Percentiles rank a stretch among this genome's conserved stretches.
phyloP scores from a whole-genome alignment of 2,329 filamentous ascomycete species.

The Alternaria gansuensis region DNA sequence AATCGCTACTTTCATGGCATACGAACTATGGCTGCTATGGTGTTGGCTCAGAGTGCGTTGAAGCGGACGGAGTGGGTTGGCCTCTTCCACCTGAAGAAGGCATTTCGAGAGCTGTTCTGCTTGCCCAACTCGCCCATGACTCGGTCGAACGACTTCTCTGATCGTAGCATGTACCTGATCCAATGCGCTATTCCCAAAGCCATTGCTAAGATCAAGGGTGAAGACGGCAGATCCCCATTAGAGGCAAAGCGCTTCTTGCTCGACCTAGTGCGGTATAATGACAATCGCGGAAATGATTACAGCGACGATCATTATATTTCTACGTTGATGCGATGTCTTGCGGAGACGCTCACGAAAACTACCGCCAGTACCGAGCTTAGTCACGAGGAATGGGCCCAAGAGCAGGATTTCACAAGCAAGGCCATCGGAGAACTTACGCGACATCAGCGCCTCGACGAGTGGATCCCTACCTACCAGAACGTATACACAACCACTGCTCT shows the following conservation, averaged over 20 bases:
- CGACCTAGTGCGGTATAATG: slow-evolving; percentile 90
- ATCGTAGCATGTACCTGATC: slow-evolving; percentile 84
- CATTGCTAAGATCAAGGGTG: slow-evolving; percentile 79
- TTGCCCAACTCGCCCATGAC: slow-evolving; percentile 80
- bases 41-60: slow-evolving; percentile 76
- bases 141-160: slow-evolving; percentile 87
- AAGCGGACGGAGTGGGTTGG: slow-evolving; percentile 73
- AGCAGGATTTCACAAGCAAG: slow-evolving; percentile 64
- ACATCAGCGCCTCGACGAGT: slow-evolving; percentile 71
- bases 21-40: slow-evolving; percentile 81
- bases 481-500: slow-evolving; percentile 69
- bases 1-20: slow-evolving; percentile 93
- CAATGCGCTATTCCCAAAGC: slow-evolving; percentile 84
- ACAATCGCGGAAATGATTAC: slow-evolving; percentile 88
- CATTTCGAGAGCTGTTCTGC: slow-evolving; percentile 90
- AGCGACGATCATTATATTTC: slow-evolving; percentile 92
- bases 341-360: slow-evolving; percentile 60
- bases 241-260: slow-evolving; percentile 84
- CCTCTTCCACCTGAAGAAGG: slow-evolving; percentile 81
- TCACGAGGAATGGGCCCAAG: slow-evolving; percentile 59
- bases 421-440: slow-evolving; percentile 70
- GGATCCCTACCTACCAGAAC: slow-evolving; percentile 72
- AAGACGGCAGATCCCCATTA: slow-evolving; percentile 77
- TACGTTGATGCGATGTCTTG: slow-evolving; percentile 73
- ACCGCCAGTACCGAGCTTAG: slow-evolving; percentile 53